Percentiles rank a stretch among this genome's conserved stretches.
Evolutionary conservation across 1,284 basidiomycete species (phyloP).

Genomic region (Caloboletus firmus): DNA sequence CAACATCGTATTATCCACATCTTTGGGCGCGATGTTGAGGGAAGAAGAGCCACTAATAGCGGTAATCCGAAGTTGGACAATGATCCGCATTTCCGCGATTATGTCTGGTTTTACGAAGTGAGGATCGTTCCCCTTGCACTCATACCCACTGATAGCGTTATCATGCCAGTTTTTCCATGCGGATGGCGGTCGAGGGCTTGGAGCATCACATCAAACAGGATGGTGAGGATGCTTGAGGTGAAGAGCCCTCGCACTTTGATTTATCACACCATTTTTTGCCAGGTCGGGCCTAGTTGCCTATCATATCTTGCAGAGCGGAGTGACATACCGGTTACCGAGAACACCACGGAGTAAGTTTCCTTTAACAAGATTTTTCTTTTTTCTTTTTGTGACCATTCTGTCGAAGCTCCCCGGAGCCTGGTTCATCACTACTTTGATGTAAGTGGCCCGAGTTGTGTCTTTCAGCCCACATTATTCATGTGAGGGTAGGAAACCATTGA

Average conservation of each 20-base stretch:
- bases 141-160: conserved; percentile 3
- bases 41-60: conserved; percentile 88
- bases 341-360: conserved; percentile 74
- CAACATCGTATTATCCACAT: conserved; percentile 97
- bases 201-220: conserved; percentile 96
- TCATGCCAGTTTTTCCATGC: conserved; percentile 86
- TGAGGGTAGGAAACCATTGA: conserved; percentile 70
- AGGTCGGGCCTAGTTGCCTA: conserved; percentile 92
- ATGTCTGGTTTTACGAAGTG: conserved; percentile 94
- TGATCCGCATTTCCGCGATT: conserved; percentile 96
- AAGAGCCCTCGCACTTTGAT: background rate
- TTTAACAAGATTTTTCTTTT: background rate
- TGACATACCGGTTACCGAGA: conserved; percentile 80
- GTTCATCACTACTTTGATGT: conserved; percentile 95
- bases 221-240: conserved; percentile 57
- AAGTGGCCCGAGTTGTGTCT: conserved; percentile 28
- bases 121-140: background rate
- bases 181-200: conserved; percentile 87
- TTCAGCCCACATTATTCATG: conserved; percentile 9
- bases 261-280: background rate
- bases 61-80: conserved; percentile 84
- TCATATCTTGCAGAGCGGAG: conserved; percentile 85
- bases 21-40: conserved; percentile 86
- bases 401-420: conserved; percentile 79
- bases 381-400: conserved; percentile 3